Conservation (phyloP, 163 green algal species). For the Volvox carteri region DNA sequence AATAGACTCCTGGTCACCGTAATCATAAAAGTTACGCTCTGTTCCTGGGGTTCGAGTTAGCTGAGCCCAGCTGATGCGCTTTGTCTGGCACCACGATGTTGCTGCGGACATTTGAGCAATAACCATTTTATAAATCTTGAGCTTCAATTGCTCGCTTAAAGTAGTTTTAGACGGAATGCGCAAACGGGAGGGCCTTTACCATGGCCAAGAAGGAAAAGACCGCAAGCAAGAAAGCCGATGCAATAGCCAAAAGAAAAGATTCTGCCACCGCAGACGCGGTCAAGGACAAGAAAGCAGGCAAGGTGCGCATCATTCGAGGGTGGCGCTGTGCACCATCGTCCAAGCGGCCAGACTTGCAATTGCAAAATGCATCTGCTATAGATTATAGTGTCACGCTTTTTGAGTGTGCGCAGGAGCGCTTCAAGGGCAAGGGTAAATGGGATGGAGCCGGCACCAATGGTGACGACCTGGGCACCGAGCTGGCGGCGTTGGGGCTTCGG, state of each 20-base stretch:
- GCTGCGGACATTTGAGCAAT: too few relatives aligned
- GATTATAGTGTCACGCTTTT: too few relatives aligned
- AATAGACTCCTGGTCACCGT: too few relatives aligned
- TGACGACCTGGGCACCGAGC: constrained; percentile 59
- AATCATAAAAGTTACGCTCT: too few relatives aligned
- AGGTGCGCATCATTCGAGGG: not conserved
- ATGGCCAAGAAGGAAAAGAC: constrained; percentile 59
- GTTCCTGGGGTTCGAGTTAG: too few relatives aligned
- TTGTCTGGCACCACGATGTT: too few relatives aligned
- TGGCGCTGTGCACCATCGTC: too few relatives aligned
- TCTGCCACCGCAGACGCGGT: not conserved
- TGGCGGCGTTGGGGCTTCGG: constrained; percentile 67
- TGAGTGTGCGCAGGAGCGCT: not conserved
- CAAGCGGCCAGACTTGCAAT: not conserved
- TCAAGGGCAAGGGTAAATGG: constrained; percentile 33
- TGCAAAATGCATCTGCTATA: not conserved
- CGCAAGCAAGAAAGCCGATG: constrained; percentile 16
- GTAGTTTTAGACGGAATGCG: not conserved
- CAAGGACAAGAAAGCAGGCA: constrained; percentile 12
- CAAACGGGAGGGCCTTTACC: not conserved
- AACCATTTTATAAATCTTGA: too few relatives aligned
- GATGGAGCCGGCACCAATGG: not conserved
- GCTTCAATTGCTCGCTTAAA: too few relatives aligned
- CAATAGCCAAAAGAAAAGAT: constrained; percentile 4
- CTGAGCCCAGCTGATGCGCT: too few relatives aligned